These are phyloP conservation scores for Fraxinus latifolia DNA, from an alignment of 305 asterid genomes.

Conservation along the genomic window DNA sequence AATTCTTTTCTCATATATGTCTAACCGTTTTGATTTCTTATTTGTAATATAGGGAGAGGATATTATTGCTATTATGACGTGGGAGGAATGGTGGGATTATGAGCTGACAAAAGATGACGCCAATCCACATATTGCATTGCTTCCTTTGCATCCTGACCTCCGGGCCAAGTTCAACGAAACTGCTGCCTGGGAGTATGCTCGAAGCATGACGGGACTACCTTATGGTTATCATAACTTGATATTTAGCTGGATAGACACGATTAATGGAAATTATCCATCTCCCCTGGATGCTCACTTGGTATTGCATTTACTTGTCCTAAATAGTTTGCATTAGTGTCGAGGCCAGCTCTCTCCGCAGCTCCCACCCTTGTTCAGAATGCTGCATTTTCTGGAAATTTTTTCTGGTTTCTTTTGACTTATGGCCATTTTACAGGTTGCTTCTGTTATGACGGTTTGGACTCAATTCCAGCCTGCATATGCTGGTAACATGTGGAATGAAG, in stretches of 20 bases:
- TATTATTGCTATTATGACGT: conserved; percentile 73
- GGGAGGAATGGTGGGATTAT: conserved; percentile 97
- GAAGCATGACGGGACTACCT: conserved; percentile 74
- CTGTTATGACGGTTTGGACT: conserved; percentile 89
- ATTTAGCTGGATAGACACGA: conserved; percentile 96
- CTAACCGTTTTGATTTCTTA: not conserved
- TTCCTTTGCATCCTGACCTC: conserved; percentile 79
- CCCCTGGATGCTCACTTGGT: conserved; percentile 97
- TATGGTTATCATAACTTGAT: conserved; percentile 96
- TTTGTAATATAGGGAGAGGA: conserved; percentile 65
- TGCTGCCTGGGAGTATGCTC: conserved; percentile 96
- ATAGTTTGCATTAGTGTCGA: not conserved
- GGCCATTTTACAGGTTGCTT: conserved; percentile 65
- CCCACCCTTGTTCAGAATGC: not conserved
- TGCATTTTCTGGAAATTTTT: not conserved
- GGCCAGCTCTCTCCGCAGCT: not conserved
- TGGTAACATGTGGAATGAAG: conserved; percentile 86
- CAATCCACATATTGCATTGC: conserved; percentile 87
- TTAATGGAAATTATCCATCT: conserved; percentile 68
- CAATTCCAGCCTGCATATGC: conserved; percentile 85
- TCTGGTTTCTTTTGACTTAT: conserved; percentile 5
- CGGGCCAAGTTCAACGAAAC: conserved; percentile 74
- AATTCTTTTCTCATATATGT: not conserved
- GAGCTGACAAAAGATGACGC: conserved; percentile 80
- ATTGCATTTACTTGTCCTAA: conserved; percentile 17